These are phyloP conservation scores for Xylaria cubensis DNA, from an alignment of 495 filamentous ascomycete species.

Conservation along the genomic window DNA sequence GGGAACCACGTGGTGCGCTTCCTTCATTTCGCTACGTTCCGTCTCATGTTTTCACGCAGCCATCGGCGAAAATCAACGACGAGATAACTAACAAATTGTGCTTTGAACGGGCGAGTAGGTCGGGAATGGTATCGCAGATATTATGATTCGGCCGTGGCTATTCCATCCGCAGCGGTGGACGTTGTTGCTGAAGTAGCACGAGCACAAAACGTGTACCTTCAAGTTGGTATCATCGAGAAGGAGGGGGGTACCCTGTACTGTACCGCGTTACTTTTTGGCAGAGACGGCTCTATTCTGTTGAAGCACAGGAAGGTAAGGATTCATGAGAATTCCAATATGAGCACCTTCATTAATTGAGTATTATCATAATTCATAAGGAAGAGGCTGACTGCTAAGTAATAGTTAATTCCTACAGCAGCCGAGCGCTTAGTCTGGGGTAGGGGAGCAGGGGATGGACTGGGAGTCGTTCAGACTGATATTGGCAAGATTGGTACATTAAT, in stretches of 20 bases:
- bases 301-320: constrained; percentile 48
- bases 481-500: constrained; percentile 53
- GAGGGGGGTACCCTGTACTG: constrained; percentile 52
- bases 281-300: constrained; percentile 44
- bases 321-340: neutral
- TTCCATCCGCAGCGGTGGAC: constrained; percentile 46
- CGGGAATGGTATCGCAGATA: constrained; percentile 52
- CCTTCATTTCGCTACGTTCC: neutral
- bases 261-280: constrained; percentile 44
- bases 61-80: neutral
- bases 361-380: neutral
- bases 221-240: constrained; percentile 52
- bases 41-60: neutral
- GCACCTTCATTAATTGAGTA: neutral
- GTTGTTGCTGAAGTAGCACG: constrained; percentile 42
- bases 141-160: constrained; percentile 44
- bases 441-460: constrained; percentile 48
- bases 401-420: constrained; percentile 51
- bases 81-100: neutral
- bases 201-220: constrained; percentile 43
- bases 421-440: constrained; percentile 52
- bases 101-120: constrained; percentile 30
- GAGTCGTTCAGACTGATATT: constrained; percentile 49
- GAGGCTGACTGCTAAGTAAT: neutral
- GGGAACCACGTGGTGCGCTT: constrained; percentile 47